Conservation (phyloP, 495 filamentous ascomycete genomes). For the Melanomma pulvis-pyrius region DNA sequence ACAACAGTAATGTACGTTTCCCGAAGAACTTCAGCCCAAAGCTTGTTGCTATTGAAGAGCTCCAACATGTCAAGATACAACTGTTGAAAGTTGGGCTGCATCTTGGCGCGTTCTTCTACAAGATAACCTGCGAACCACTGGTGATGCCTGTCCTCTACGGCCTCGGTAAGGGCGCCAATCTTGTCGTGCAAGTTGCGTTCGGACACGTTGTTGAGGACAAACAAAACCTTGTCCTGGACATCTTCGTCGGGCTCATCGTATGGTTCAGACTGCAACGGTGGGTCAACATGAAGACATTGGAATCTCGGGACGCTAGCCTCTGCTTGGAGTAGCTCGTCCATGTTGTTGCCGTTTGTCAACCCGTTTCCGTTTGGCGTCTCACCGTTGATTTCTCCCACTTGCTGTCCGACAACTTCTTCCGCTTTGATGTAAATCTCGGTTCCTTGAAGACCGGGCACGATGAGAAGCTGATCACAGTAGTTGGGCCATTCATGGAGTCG, state of each 20-base stretch:
- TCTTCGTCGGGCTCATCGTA: conserved; percentile 84
- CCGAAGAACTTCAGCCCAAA: conserved; percentile 88
- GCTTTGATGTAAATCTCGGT: conserved; percentile 83
- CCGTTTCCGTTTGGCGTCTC: conserved; percentile 52
- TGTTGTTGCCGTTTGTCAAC: conserved; percentile 67
- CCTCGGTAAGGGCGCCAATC: conserved; percentile 73
- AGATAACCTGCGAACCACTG: conserved; percentile 96
- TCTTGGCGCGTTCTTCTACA: conserved; percentile 94
- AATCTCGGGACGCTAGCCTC: conserved; percentile 63
- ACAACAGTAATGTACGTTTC: conserved; percentile 88
- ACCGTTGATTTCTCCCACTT: conserved; percentile 45
- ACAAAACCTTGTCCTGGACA: conserved; percentile 88
- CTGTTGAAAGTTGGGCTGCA: conserved; percentile 92
- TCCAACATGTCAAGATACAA: conserved; percentile 89
- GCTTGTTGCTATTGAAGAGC: conserved; percentile 71
- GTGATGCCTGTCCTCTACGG: conserved; percentile 76
- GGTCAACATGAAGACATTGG: conserved; percentile 72
- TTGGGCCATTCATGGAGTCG: conserved; percentile 90
- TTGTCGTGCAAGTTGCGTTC: conserved; percentile 83
- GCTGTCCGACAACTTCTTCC: conserved; percentile 74
- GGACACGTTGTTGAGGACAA: conserved; percentile 95
- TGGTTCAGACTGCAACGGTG: conserved; percentile 56
- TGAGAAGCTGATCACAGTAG: conserved; percentile 79
- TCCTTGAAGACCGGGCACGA: conserved; percentile 76
- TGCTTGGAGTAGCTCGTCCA: conserved; percentile 55